Percentiles rank a stretch among this genome's conserved stretches.
phyloP scores from a whole-genome alignment of 441 rosid species.

The Gossypium trilobum region DNA sequence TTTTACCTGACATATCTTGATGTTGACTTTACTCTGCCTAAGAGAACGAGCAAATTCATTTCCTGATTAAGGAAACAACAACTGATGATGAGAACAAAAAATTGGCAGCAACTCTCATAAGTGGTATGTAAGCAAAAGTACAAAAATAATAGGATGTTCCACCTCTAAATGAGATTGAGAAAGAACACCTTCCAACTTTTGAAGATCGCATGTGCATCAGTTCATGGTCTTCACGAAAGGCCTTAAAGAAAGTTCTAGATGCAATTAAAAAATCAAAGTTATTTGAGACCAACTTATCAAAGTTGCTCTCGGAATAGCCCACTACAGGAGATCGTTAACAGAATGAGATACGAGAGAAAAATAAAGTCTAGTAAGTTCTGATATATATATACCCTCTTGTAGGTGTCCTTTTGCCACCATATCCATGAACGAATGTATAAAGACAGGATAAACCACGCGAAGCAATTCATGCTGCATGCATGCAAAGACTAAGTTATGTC shows the following conservation, averaged over 20 bases:
- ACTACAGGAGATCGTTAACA: constrained; percentile 5
- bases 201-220: constrained; percentile 83
- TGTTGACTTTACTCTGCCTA: constrained; percentile 75
- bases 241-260: constrained; percentile 77
- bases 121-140: neutral
- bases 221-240: constrained; percentile 84
- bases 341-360: neutral
- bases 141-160: constrained; percentile 5
- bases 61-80: constrained; percentile 41
- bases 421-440: constrained; percentile 91
- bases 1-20: constrained; percentile 81
- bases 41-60: constrained; percentile 91
- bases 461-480: constrained; percentile 78
- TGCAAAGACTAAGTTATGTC: constrained; percentile 16
- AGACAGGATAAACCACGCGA: constrained; percentile 89
- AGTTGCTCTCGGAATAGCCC: neutral
- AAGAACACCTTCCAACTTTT: constrained; percentile 88
- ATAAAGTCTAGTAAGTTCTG: neutral
- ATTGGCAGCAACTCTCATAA: neutral
- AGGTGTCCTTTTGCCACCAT: constrained; percentile 74
- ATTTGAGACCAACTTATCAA: constrained; percentile 4
- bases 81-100: neutral
- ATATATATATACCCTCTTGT: constrained; percentile 56
- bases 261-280: constrained; percentile 18
- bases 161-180: constrained; percentile 94